A percentile compares a stretch with the other conserved stretches of the same genome.
These are phyloP conservation scores for slime mould (Dictyostelium discoideum) DNA, from an alignment of 78 protist genomes.

Conservation along the genomic window DNA sequence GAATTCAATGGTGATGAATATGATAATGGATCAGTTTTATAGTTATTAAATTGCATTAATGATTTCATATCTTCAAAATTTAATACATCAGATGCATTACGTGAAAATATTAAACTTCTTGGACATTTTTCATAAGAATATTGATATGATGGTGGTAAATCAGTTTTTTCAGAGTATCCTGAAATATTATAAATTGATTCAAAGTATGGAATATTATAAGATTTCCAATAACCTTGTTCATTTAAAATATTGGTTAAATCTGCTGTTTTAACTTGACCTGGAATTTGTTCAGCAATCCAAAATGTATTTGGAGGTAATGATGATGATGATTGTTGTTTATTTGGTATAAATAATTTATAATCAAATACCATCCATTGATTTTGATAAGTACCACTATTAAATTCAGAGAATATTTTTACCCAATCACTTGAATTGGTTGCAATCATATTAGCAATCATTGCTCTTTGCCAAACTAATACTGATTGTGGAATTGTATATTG, in stretches of 20 bases:
- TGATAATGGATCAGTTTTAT: conserved; percentile 81
- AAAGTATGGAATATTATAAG: conserved; percentile 92
- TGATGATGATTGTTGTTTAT: not conserved
- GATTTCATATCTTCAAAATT: conserved; percentile 53
- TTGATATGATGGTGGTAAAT: not conserved
- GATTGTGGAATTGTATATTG: conserved; percentile 67
- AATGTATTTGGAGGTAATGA: conserved; percentile 65
- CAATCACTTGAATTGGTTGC: conserved; percentile 73
- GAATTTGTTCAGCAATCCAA: conserved; percentile 91
- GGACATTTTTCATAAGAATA: conserved; percentile 76
- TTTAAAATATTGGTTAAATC: conserved; percentile 60
- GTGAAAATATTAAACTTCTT: conserved; percentile 59
- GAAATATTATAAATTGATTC: conserved; percentile 44
- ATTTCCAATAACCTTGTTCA: conserved; percentile 83
- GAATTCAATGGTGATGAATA: conserved; percentile 80
- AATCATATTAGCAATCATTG: conserved; percentile 68
- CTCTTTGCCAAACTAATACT: conserved; percentile 83
- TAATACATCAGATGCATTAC: conserved; percentile 6
- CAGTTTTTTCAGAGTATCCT: conserved; percentile 63
- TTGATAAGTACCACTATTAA: conserved; percentile 88
- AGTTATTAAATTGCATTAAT: conserved; percentile 89
- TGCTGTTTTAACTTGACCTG: conserved; percentile 81
- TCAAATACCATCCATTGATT: conserved; percentile 91
- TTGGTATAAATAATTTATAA: conserved; percentile 83
- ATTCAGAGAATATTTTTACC: conserved; percentile 50